Evolutionary conservation across 176 grass and related monocot species (phyloP).

Genomic region (Hyparrhenia diplandra): DNA sequence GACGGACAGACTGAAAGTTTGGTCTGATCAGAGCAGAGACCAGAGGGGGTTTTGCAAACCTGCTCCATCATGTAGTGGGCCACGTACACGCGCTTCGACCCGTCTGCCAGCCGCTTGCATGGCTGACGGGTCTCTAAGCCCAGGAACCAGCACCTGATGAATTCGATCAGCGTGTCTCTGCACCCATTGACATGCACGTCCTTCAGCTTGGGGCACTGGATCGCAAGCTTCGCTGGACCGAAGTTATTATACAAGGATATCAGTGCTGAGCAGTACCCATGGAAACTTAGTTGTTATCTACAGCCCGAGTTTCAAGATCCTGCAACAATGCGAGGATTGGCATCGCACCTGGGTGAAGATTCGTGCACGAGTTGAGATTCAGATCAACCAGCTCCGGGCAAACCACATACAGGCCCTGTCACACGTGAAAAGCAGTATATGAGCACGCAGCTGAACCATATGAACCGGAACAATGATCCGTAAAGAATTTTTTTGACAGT

Average conservation of each 20-base stretch:
- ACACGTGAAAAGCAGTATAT: neutral
- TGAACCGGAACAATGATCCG: neutral
- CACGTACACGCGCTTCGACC: conserved; percentile 83
- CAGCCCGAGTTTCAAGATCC: neutral
- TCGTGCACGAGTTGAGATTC: conserved; percentile 79
- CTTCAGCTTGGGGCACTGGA: conserved; percentile 82
- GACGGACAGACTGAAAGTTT: neutral
- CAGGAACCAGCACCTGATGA: conserved; percentile 84
- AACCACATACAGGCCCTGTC: conserved; percentile 70
- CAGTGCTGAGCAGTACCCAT: neutral
- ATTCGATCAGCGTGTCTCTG: conserved; percentile 81
- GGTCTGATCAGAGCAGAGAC: neutral
- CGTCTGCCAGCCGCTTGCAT: conserved; percentile 74
- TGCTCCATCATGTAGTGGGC: conserved; percentile 56
- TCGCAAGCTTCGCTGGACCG: conserved; percentile 67
- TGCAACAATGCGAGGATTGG: neutral
- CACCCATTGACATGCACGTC: conserved; percentile 76
- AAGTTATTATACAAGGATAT: conserved; percentile 11
- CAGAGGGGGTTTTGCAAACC: neutral
- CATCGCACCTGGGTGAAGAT: conserved; percentile 79
- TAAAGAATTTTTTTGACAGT: neutral
- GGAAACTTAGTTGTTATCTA: neutral
- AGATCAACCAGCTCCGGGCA: conserved; percentile 92
- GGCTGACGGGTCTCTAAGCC: conserved; percentile 29
- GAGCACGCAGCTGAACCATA: neutral